A percentile compares a stretch with the other conserved stretches of the same genome.
phyloP scores from a whole-genome alignment of 2,329 filamentous ascomycete species.

The Didymella arachidicola region DNA sequence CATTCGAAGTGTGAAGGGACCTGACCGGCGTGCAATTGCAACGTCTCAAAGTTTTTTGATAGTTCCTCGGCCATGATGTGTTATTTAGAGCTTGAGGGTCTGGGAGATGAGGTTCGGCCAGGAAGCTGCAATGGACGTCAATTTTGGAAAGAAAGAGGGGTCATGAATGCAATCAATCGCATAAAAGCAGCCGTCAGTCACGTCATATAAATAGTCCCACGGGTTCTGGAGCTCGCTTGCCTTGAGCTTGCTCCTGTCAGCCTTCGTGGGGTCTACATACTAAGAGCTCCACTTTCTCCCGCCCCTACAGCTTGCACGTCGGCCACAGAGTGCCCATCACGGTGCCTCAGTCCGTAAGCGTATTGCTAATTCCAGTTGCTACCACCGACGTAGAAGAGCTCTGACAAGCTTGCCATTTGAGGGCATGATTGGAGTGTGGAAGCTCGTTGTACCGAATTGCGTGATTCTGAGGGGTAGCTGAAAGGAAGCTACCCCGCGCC shows the following conservation, averaged over 20 bases:
- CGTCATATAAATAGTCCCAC: conserved; percentile 34
- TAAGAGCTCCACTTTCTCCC: conserved; percentile 4
- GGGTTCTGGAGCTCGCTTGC: conserved; percentile 15
- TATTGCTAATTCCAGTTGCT: conserved; percentile 2
- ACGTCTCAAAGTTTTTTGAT: conserved; percentile 58
- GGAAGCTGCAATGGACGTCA: conserved; percentile 14
- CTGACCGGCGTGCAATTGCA: conserved; percentile 60
- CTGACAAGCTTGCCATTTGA: conserved; percentile 11
- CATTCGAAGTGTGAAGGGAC: neutral
- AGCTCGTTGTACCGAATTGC: conserved; percentile 13
- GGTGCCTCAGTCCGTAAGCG: neutral
- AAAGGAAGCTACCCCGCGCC: conserved; percentile 15
- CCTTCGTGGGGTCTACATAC: neutral
- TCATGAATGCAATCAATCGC: conserved; percentile 17
- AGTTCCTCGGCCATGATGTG: conserved; percentile 49
- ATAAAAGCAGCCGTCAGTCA: conserved; percentile 30
- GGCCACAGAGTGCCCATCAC: conserved; percentile 10
- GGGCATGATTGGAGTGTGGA: conserved; percentile 13
- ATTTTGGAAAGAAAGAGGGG: conserved; percentile 28
- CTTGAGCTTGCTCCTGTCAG: conserved; percentile 8
- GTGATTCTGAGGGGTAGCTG: conserved; percentile 17
- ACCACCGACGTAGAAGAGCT: neutral
- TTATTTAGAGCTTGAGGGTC: neutral
- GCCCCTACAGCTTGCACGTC: neutral
- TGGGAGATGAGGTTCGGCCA: neutral